Base-by-base conservation (phyloP, 768 basidiomycete genomes). In the Tubosaeta sp. region DNA sequence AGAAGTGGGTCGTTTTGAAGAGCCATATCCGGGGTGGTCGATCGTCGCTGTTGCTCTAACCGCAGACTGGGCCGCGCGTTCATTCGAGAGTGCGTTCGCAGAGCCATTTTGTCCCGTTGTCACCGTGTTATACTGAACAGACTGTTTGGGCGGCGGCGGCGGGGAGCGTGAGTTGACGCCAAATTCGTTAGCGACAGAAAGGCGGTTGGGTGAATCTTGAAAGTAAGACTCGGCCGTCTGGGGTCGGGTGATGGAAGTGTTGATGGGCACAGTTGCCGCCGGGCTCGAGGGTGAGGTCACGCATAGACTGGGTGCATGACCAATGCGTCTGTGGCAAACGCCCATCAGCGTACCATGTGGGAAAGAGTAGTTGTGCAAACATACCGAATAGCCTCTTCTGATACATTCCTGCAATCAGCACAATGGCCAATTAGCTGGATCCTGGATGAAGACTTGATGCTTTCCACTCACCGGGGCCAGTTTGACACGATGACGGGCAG, bases 401-500 rank as follows among this genome's bases (percentile, higher is more conserved):
- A 91, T 8, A 88, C 84, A 41, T 73, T 73, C 61, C 90, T 90
- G 54, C n/a, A 29, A 29, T 29, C 27, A 48, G 5, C 6, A 19
- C 8, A 2, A 39, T n/a, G 6, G 4, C 25, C 1, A 52, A 38
- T 44, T 31, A 13, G 26, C 6, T 9, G 17, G 31, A n/a, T 33
- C 12, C 25, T 27, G 14, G 33, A 54, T 16, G 6, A 49, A n/a
- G 5, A 29, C 13, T 6, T 31, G 13, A 35, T 4, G 19, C 25
- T 19, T 44, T 25, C 32, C 6, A 71, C 83, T 42, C 55, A 87
- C 89, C 85, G 80, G 59, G 86, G 87, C 90, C 90, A 92, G 59
- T 91, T 91, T 5, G 90, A 90, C 33, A 93, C 75, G 42, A 89
- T 83, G 16, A 92, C 78, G 16, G 90, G 90, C 26, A 93, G 70